Conservation (phyloP, 2,329 filamentous ascomycete species). For the Sporothrix mexicana region DNA sequence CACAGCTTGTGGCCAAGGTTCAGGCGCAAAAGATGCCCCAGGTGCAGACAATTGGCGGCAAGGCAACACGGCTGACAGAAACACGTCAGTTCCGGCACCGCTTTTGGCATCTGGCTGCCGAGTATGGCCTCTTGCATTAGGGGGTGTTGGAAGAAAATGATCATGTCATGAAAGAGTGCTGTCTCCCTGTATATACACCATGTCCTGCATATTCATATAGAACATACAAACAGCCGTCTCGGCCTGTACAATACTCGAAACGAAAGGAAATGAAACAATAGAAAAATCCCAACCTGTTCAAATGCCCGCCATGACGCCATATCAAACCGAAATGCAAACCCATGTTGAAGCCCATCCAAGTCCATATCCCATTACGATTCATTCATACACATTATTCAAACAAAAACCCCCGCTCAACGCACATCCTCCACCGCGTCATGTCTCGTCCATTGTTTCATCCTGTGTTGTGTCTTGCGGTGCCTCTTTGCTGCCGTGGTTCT, state of each 20-base stretch:
- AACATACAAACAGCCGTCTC: not conserved
- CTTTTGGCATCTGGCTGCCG: constrained; percentile 56
- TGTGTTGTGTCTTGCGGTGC: not conserved
- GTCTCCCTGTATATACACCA: not conserved
- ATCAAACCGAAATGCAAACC: not conserved
- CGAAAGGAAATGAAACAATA: not conserved
- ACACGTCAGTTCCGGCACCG: constrained; percentile 54
- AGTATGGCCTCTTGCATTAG: constrained; percentile 47
- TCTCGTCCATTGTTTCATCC: constrained; percentile 42
- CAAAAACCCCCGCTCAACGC: not conserved
- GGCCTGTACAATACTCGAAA: not conserved
- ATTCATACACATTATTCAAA: constrained; percentile 4
- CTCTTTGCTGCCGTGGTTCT: constrained; percentile 30
- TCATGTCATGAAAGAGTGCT: no score
- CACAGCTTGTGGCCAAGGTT: constrained; percentile 41
- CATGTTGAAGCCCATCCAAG: not conserved
- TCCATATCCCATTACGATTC: not conserved
- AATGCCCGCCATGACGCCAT: constrained; percentile 6
- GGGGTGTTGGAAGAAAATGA: not conserved
- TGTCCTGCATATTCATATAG: constrained; percentile 8
- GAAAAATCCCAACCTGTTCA: not conserved
- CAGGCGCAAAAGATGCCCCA: constrained; percentile 38
- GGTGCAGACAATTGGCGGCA: constrained; percentile 36
- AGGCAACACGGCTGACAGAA: constrained; percentile 32
- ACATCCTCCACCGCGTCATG: constrained; percentile 33